Conservation (phyloP, 306 rosid species). For the Styphnolobium japonicum region DNA sequence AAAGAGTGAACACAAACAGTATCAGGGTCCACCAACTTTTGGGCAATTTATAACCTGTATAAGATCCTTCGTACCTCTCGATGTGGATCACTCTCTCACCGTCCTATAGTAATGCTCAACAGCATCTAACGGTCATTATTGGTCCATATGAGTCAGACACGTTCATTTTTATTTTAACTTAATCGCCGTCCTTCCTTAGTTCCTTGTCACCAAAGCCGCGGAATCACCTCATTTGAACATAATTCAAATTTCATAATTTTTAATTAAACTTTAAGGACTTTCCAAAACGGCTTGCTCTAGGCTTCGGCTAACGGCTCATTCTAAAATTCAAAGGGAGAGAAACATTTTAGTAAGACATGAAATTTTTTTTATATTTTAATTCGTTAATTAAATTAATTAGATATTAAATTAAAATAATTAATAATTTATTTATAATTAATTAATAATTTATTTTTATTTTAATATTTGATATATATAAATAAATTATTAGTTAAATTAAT, state of each 20-base stretch:
- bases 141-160: not conserved
- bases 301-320: slow-evolving; percentile 23
- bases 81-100: not conserved
- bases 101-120: not conserved
- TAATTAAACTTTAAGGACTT: not conserved
- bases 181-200: not conserved
- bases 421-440: no score
- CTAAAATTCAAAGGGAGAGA: no score
- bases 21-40: slow-evolving; percentile 1
- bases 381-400: no score
- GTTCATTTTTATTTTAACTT: not conserved
- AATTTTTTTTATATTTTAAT: no score
- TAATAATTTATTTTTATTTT: no score
- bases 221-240: not conserved
- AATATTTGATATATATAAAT: no score
- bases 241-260: not conserved
- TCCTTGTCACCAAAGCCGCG: slow-evolving; percentile 10
- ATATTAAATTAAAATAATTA: no score
- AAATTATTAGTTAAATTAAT: no score
- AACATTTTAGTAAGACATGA: no score
- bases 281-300: slow-evolving; percentile 30
- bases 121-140: slow-evolving; percentile 11
- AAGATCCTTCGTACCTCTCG: not conserved
- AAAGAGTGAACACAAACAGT: not conserved
- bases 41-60: not conserved